Conservation (phyloP, 2,329 filamentous ascomycete genomes). For the Thermothelomyces thermophilus region DNA sequence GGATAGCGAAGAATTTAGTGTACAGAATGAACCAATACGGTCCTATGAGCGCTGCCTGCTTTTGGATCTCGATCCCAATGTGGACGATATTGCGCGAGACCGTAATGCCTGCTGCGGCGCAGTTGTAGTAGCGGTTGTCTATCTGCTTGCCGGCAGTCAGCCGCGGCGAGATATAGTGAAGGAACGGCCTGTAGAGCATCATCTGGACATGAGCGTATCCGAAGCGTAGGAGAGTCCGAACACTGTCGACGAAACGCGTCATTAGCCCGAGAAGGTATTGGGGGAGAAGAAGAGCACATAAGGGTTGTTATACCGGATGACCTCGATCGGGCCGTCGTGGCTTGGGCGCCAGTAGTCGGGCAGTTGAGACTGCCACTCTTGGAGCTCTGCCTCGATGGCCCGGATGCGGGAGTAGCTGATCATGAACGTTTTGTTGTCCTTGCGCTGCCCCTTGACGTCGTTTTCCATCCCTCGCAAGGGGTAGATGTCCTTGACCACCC, state of each 20-base stretch:
- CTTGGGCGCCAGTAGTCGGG: slow-evolving; percentile 74
- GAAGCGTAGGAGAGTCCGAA: slow-evolving; percentile 71
- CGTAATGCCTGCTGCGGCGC: slow-evolving; percentile 55
- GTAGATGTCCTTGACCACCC: slow-evolving; percentile 60
- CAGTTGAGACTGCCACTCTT: slow-evolving; percentile 58
- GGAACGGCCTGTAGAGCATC: slow-evolving; percentile 73
- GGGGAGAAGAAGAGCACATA: background rate
- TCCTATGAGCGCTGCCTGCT: slow-evolving; percentile 66
- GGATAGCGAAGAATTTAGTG: slow-evolving; percentile 39
- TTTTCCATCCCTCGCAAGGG: slow-evolving; percentile 53
- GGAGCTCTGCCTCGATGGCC: slow-evolving; percentile 57
- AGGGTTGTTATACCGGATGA: slow-evolving; percentile 59
- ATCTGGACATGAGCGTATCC: slow-evolving; percentile 80
- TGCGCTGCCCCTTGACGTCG: slow-evolving; percentile 37
- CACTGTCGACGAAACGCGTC: slow-evolving; percentile 30
- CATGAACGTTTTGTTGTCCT: slow-evolving; percentile 49
- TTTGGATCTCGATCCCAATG: slow-evolving; percentile 71
- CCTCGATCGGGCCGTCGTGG: slow-evolving; percentile 64
- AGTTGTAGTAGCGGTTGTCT: slow-evolving; percentile 75
- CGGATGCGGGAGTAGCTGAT: slow-evolving; percentile 59
- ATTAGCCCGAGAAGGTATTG: background rate
- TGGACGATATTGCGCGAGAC: slow-evolving; percentile 70
- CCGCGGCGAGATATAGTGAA: slow-evolving; percentile 71
- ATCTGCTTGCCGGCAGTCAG: slow-evolving; percentile 49
- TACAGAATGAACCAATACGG: slow-evolving; percentile 82